A percentile compares a stretch with the other conserved stretches of the same genome.
Evolutionary conservation across 805 yeast species (phyloP).

Genomic region (Barnettozyma populi): DNA sequence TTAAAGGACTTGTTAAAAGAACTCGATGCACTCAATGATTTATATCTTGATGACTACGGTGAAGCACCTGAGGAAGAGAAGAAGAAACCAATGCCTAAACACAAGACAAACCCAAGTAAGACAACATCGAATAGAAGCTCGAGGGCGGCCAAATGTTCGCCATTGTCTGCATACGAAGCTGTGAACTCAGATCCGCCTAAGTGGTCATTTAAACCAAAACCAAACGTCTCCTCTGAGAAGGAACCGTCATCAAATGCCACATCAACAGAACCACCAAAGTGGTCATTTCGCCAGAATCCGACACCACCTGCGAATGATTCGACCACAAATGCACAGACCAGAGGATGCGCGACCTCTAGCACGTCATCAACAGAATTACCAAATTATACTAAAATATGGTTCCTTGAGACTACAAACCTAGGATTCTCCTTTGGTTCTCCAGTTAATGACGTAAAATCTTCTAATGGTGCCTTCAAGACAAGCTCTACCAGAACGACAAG

Average conservation of each 20-base stretch:
- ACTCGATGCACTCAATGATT: conserved; percentile 3
- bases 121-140: not conserved
- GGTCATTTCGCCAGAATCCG: not conserved
- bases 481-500: not conserved
- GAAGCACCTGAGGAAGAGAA: not conserved
- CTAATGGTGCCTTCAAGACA: not conserved
- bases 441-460: not conserved
- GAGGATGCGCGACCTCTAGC: not conserved
- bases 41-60: conserved; percentile 6
- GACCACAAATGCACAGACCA: not conserved
- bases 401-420: not conserved
- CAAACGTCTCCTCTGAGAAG: not conserved
- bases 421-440: not conserved
- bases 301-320: not conserved
- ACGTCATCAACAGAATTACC: not conserved
- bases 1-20: conserved; percentile 5
- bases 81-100: not conserved
- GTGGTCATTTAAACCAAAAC: not conserved
- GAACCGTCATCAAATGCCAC: not conserved
- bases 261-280: not conserved
- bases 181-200: not conserved
- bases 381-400: not conserved
- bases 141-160: not conserved
- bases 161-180: conserved; percentile 1
- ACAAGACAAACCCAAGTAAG: not conserved